These are phyloP conservation scores for Urochloa ruziziensis DNA, from an alignment of 176 grass and related monocot species.

Conservation along the genomic window DNA sequence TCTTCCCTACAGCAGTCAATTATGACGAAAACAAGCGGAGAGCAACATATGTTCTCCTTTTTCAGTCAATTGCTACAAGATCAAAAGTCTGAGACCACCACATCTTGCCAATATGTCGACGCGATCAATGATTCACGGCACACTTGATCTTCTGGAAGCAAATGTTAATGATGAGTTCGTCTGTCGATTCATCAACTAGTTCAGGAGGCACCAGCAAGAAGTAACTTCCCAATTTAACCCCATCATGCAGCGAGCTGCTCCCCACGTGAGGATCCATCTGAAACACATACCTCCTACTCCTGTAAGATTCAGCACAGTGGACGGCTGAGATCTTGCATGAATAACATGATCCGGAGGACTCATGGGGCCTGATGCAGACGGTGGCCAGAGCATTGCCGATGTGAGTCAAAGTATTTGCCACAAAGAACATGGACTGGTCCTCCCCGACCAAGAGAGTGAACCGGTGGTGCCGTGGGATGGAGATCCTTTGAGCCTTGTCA, in stretches of 20 bases:
- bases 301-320: not conserved
- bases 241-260: no score
- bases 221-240: no score
- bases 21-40: no score
- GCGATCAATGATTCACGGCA: no score
- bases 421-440: slow-evolving; percentile 25
- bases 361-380: not conserved
- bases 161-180: no score
- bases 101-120: no score
- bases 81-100: not conserved
- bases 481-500: not conserved
- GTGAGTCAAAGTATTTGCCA: not conserved
- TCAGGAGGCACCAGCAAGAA: no score
- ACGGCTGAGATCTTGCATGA: slow-evolving; percentile 25
- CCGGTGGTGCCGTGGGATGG: not conserved
- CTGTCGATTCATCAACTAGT: no score
- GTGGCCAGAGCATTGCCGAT: slow-evolving; percentile 11
- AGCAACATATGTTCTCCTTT: no score
- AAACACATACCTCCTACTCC: slow-evolving; percentile 28
- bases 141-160: no score
- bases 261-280: slow-evolving; percentile 12
- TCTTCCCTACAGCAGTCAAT: no score
- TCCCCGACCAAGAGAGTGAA: slow-evolving; percentile 16
- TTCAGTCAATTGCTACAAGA: no score
- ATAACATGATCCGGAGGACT: not conserved